phyloP scores from a whole-genome alignment of 331 rosid species.

The Cucumis variabilis region DNA sequence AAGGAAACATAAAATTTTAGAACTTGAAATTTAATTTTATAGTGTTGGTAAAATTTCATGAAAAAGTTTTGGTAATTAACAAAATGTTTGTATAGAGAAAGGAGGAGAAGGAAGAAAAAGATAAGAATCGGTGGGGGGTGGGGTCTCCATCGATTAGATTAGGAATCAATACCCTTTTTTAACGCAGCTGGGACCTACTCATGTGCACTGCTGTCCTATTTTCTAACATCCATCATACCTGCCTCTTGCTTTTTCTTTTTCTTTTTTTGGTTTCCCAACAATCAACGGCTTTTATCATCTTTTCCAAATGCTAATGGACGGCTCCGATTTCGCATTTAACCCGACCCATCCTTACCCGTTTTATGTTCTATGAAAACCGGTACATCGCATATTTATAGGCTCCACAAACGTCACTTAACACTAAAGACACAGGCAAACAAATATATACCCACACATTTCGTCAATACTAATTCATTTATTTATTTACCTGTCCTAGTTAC shows the following conservation, averaged over 20 bases:
- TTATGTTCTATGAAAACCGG: neutral
- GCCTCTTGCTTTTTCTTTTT: neutral
- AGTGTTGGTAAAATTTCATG: too few relatives aligned
- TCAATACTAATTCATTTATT: too few relatives aligned
- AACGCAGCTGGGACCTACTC: neutral
- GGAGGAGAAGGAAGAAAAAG: too few relatives aligned
- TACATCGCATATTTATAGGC: neutral
- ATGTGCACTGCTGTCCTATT: conserved; percentile 18
- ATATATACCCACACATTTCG: neutral
- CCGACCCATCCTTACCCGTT: neutral
- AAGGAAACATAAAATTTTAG: too few relatives aligned
- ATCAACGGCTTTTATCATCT: neutral
- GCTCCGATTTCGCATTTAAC: neutral
- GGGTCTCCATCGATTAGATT: neutral
- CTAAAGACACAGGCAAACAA: neutral
- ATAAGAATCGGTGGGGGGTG: neutral
- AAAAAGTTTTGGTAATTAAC: too few relatives aligned
- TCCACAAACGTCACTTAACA: conserved; percentile 24
- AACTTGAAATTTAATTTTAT: too few relatives aligned
- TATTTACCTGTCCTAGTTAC: too few relatives aligned
- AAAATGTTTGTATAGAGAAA: too few relatives aligned
- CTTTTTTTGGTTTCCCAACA: too few relatives aligned
- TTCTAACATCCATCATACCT: conserved; percentile 13
- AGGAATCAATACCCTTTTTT: neutral
- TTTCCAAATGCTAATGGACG: neutral